Evolutionary conservation across 352 stramenopile species (phyloP).

Genomic region (Globisporangium okanoganense): DNA sequence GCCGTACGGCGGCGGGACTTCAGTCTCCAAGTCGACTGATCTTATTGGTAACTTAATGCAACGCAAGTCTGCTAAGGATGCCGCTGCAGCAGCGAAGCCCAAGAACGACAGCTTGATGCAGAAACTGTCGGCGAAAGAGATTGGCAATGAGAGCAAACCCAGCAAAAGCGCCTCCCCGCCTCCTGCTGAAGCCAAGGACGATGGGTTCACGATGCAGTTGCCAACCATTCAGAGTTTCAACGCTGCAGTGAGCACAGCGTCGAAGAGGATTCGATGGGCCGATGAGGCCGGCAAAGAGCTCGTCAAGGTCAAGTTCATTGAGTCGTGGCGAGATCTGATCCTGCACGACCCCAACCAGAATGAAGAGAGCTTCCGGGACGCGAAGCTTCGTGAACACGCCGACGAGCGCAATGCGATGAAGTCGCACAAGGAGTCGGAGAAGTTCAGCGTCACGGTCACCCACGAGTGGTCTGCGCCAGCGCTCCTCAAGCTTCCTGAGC

Average conservation of each 20-base stretch:
- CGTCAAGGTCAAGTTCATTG: slow-evolving; percentile 79
- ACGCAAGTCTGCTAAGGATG: slow-evolving; percentile 73
- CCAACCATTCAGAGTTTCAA: slow-evolving; percentile 86
- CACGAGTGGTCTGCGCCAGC: slow-evolving; percentile 68
- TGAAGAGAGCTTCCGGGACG: slow-evolving; percentile 77
- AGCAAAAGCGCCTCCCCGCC: slow-evolving; percentile 11
- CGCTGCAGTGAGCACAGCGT: slow-evolving; percentile 26
- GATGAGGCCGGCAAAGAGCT: slow-evolving; percentile 75
- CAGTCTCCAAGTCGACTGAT: slow-evolving; percentile 70
- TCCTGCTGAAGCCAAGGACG: slow-evolving; percentile 28
- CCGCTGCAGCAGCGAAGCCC: slow-evolving; percentile 24
- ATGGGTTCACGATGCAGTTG: slow-evolving; percentile 50
- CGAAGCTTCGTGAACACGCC: slow-evolving; percentile 81
- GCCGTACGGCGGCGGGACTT: slow-evolving; percentile 48
- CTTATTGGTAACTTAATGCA: slow-evolving; percentile 84
- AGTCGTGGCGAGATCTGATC: slow-evolving; percentile 82
- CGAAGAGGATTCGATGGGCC: slow-evolving; percentile 78
- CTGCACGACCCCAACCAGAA: slow-evolving; percentile 48
- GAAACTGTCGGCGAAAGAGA: slow-evolving; percentile 16
- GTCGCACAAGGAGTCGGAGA: slow-evolving; percentile 56
- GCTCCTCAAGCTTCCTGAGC: slow-evolving; percentile 59
- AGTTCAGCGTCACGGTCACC: slow-evolving; percentile 39
- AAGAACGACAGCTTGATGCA: slow-evolving; percentile 30
- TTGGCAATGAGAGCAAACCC: slow-evolving; percentile 12
- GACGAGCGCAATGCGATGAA: slow-evolving; percentile 65